Base-by-base conservation (phyloP, 371 early-diverging fungal species). In the Apophysomyces variabilis region DNA sequence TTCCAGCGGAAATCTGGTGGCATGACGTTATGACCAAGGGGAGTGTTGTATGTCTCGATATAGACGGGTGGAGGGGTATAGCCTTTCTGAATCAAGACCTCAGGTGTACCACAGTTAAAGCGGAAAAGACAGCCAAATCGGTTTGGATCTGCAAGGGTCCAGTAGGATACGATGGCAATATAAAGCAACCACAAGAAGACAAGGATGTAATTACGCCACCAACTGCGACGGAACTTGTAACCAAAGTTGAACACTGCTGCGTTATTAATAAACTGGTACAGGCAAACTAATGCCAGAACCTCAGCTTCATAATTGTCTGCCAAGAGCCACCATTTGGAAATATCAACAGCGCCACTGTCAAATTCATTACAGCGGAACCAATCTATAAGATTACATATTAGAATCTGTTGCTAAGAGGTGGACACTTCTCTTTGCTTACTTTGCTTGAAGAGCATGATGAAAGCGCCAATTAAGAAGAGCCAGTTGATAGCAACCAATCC, bases 261-360 rank as follows among this genome's bases (percentile, higher is more conserved):
- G 47, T 87, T 86, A 66, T 82, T 84, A 64, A 87, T 77, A 65
- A 88, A 85, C 65, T 87, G 87, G 70, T 84, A 88, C n/a, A 89
- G 71, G 64, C 83, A 84, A 12, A 86, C 76, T 21, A 87, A 68
- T 4, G 87, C 70, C 38, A 91, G 62, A 3, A 77, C 71, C 21
- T 79, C 79, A 5, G 83, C 85, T 75, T 92, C 93, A 71, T 77
- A 92, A 67, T 91, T 92, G 67, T 93, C 93, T n/a, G 88, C 90
- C 32, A 91, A 72, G 41, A 90, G 74, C 87, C 89, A 90, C 93
- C 92, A 93, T 60, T 88, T 85, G 21, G 85, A 75, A 16, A 86
- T 70, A 68, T 93, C 91, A 16, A 80, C 85, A 11, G 80, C 78
- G 26, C 74, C 62, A 0, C 85, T 76, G 67, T 91, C 87, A 66